phyloP scores from a whole-genome alignment of 164 flowering plant species.

The Chloranthus sessilifolius region DNA sequence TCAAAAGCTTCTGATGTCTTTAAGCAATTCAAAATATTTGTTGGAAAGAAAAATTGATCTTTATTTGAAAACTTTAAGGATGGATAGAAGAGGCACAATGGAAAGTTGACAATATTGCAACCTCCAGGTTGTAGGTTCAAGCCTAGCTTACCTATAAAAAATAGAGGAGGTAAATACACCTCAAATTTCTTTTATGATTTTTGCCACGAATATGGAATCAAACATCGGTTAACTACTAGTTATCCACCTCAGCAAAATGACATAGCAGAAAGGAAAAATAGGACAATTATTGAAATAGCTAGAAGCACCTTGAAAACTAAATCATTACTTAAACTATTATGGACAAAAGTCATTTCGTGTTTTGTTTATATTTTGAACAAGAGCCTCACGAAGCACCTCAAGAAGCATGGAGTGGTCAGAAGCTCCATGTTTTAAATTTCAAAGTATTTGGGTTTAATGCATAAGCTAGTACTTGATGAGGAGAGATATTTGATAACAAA shows the following conservation, averaged over 20 bases:
- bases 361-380: background rate
- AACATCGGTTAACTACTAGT: background rate
- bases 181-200: background rate
- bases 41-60: background rate
- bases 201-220: background rate
- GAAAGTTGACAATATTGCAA: no score
- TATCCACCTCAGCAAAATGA: background rate
- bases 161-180: background rate
- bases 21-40: background rate
- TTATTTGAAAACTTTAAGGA: background rate
- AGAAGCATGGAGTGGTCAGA: constrained; percentile 1
- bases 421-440: background rate
- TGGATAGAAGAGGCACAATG: no score
- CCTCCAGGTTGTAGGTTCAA: no score
- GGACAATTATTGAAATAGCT: background rate
- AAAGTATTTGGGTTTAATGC: constrained; percentile 3
- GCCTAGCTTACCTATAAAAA: no score
- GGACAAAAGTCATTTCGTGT: background rate
- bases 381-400: background rate
- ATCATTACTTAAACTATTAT: background rate
- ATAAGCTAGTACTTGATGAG: background rate
- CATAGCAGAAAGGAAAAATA: background rate
- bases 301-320: background rate
- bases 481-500: constrained; percentile 3
- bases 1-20: no score